Evolutionary conservation across 1,139 yeast genomes (phyloP), one percentile per base, ranked within the genome.

Genomic region (Kodamaea sp.): DNA sequence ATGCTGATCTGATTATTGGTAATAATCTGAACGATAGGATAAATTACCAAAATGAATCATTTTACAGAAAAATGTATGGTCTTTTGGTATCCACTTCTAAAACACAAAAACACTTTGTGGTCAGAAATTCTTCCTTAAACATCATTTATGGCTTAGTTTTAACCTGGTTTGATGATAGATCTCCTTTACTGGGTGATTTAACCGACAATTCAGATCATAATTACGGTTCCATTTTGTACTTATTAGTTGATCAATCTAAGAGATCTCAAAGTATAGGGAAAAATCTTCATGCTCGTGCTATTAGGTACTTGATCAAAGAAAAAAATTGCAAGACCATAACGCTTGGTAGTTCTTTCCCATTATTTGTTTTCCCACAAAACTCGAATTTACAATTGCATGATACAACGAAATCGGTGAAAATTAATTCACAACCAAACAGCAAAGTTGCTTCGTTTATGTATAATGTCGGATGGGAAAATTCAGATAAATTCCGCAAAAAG

Each of bases 201-300:
- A 45, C 47, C 7, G 42, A 27, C 7, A 48, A 40, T 15, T 20
- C 32, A 31, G 28, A 43, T 31, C 9, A 58, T 53, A 43, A 54
- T 9, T 31, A 60, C 7, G 86, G 86, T 0, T 63, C 72, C 31
- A 64, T 80, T 3, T 49, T 74, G 39, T 70, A 69, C 54, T 48
- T 80, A 6, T 55, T 78, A 47, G 85, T 80, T 6, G 84, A 78
- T 43, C 76, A 73, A 39, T 62, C 79, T 20, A 75, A 79, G 43
- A 58, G 84, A 30, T 63, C 72, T 26, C 81, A 79, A 60, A 73
- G 79, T 40, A 73, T 80, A 32, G 86, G 85, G 7, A 71, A 74
- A 42, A 75, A 76, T 46, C 58, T 80, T 35, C 82, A 79, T 50
- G 67, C 72, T 8, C 62, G 81, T 34, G 84, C 84, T 0, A 60